These are phyloP conservation scores for Glutinoglossum americanum DNA, from an alignment of 495 filamentous ascomycete species.

Conservation along the genomic window DNA sequence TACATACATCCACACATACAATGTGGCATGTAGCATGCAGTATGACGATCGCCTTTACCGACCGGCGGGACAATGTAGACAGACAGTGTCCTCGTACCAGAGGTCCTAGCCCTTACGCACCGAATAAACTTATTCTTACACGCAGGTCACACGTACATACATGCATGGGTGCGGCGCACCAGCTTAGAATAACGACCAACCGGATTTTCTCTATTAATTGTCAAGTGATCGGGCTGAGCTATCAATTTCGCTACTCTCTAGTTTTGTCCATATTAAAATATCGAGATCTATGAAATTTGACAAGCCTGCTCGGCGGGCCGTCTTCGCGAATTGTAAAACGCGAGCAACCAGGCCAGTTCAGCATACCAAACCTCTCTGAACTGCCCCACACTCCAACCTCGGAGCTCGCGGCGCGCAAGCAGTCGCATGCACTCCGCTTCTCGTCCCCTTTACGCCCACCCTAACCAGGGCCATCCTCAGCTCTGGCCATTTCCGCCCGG, in stretches of 20 bases:
- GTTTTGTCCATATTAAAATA: neutral
- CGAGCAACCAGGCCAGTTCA: neutral
- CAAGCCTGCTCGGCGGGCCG: neutral
- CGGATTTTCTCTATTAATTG: neutral
- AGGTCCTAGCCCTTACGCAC: too few relatives aligned
- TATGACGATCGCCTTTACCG: neutral
- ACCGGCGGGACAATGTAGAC: too few relatives aligned
- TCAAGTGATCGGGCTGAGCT: neutral
- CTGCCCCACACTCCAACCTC: neutral
- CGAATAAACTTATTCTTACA: too few relatives aligned
- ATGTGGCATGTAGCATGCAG: neutral
- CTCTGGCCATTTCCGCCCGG: neutral
- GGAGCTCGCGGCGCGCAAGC: neutral
- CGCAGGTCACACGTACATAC: too few relatives aligned
- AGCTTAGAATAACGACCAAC: neutral
- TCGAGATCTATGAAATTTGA: neutral
- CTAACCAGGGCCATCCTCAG: neutral
- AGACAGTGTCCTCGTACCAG: too few relatives aligned
- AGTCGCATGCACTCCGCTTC: neutral
- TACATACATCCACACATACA: neutral
- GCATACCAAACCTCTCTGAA: constrained; percentile 1
- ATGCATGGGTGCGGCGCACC: neutral
- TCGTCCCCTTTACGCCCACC: neutral
- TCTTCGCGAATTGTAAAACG: neutral
- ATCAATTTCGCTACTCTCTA: neutral